Base-by-base conservation (phyloP, 2,329 filamentous ascomycete genomes). In the Myriosclerotinia curreyana region DNA sequence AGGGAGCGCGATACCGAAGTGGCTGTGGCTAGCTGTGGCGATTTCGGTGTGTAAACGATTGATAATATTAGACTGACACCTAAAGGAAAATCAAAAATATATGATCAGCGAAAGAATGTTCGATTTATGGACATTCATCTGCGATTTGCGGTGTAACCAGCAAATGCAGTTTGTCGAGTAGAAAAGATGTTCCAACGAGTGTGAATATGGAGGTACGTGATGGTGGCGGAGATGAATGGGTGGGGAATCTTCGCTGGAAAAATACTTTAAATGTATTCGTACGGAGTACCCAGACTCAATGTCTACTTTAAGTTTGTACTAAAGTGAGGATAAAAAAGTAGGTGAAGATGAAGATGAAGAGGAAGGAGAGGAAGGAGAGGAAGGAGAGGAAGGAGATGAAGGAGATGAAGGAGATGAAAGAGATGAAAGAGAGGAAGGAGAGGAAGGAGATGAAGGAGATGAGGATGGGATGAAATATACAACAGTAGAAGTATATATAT, bases 171-270 rank as follows among this genome's bases (percentile, higher is more conserved):
- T 25, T 44, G 36, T 64, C 53, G 20, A 59, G 25, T 22, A 48
- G 38, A 58, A 58, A 36, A 58, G 46, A 59, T 51, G 38, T 14
- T 59, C 53, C 53, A 49, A 63, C 51, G 42, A 56, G 50, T 58
- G 31, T 42, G 40, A 42, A 15, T 42, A 42, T 46, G 42, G 15
- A 48, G 14, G 44, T 36, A 59, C n/a, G 55, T 36, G 55, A 59
- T 59, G 61, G 60, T 63, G 61, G 61, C 61, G 61, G 53, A 63
- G 61, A 58, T 20, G 53, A 40, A 40, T 59, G 44, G 44, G 52
- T 64, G 61, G 53, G 51, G 60, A 62, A 56, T 56, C 60, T 62
- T 62, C 40, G 28, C 40, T 54, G 51, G 15, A 46, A 42, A 49
- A 46, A 62, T 55, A 56, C 40, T 56, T 46, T 36, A 20, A 48